A percentile compares a stretch with the other conserved stretches of the same genome.
phyloP scores from a whole-genome alignment of 1,284 basidiomycete species.

The Heterobasidion occidentale region DNA sequence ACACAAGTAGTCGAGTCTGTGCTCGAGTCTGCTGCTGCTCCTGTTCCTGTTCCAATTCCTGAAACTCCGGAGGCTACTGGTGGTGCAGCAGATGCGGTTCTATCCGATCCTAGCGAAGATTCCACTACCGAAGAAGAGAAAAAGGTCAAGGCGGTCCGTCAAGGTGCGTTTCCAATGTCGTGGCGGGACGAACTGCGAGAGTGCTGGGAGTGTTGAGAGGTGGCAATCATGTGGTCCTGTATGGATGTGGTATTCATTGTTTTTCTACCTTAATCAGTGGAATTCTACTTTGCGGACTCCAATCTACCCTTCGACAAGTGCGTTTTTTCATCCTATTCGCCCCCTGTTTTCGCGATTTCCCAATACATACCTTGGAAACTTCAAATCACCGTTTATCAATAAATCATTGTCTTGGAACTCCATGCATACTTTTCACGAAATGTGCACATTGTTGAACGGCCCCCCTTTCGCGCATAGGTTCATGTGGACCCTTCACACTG shows the following conservation, averaged over 20 bases:
- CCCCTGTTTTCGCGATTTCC: not conserved
- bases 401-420: not conserved
- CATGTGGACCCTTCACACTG: constrained; percentile 86
- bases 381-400: not conserved
- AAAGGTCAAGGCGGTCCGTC: constrained; percentile 9
- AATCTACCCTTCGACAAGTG: constrained; percentile 95
- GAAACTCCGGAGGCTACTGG: too few relatives aligned
- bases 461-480: constrained; percentile 50
- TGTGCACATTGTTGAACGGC: not conserved
- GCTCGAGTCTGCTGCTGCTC: too few relatives aligned
- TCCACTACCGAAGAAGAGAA: constrained; percentile 7
- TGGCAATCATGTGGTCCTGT: too few relatives aligned
- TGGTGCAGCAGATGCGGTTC: too few relatives aligned
- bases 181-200: not conserved
- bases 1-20: too few relatives aligned
- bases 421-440: not conserved
- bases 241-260: too few relatives aligned
- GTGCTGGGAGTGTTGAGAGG: not conserved
- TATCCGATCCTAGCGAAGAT: too few relatives aligned
- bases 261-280: constrained; percentile 45
- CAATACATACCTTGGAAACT: not conserved
- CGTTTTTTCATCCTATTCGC: constrained; percentile 11
- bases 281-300: constrained; percentile 96
- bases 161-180: constrained; percentile 4
- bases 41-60: too few relatives aligned